Evolutionary conservation across 257 asterid species (phyloP).

Genomic region (Solanum bukasovii): DNA sequence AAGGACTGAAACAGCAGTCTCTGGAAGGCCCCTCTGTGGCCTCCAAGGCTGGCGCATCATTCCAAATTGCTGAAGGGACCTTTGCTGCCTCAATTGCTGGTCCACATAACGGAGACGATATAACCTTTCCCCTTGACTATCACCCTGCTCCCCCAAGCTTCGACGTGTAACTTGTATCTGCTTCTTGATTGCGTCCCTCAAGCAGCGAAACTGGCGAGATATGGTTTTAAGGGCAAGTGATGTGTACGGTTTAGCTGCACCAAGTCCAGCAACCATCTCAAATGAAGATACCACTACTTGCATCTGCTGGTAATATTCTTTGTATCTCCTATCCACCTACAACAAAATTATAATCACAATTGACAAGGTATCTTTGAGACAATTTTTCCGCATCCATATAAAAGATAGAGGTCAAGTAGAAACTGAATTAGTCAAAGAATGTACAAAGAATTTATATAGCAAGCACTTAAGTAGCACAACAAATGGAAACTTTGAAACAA

Average conservation of each 20-base stretch:
- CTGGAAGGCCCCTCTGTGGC: constrained; percentile 83
- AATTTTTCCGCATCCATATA: not conserved
- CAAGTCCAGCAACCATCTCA: constrained; percentile 49
- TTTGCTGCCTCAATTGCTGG: constrained; percentile 60
- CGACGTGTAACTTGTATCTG: constrained; percentile 45
- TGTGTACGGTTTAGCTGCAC: constrained; percentile 62
- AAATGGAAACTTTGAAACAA: not conserved
- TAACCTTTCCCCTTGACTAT: constrained; percentile 28
- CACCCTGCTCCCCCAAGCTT: constrained; percentile 44
- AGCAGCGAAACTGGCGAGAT: constrained; percentile 54
- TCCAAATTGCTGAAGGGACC: constrained; percentile 56
- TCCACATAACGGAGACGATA: constrained; percentile 59
- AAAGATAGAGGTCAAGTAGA: not conserved
- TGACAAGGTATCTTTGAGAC: not conserved
- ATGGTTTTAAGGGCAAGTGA: constrained; percentile 57
- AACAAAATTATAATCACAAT: not conserved
- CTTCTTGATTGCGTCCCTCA: constrained; percentile 55
- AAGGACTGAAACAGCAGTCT: constrained; percentile 61
- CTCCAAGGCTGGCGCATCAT: constrained; percentile 75
- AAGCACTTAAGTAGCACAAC: not conserved
- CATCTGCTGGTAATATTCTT: constrained; percentile 55
- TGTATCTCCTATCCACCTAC: constrained; percentile 65
- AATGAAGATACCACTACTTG: constrained; percentile 50
- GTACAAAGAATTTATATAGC: not conserved
- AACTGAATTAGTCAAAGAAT: not conserved